Evolutionary conservation across 805 yeast genomes (phyloP), one percentile per base, ranked within the genome.

Genomic region (Candida tammaniensis): DNA sequence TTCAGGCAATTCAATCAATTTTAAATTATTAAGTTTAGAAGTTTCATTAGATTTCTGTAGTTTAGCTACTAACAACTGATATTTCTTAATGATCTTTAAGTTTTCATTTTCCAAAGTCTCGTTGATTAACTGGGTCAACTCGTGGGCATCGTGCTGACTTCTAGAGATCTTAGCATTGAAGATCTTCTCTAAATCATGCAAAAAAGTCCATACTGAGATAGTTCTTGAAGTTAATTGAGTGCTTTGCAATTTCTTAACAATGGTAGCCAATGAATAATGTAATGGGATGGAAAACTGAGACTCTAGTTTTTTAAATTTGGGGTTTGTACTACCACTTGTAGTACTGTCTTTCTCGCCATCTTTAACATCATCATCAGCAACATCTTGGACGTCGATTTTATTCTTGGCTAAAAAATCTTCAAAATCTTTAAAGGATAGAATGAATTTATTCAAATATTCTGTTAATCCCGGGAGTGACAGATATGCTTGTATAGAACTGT

Each of bases 61-160:
- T 20, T 45, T 47, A 13, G 31, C 31, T n/a, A 33, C n/a, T 16
- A 43, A 54, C 30, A 27, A 35, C 41, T 32, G 46, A 47, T 22
- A 59, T 45, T 30, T 62, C 63, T 30, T 59, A 64, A 54, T 57
- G 30, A 80, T 39, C 27, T 58, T 60, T 7, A 63, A 48, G 44
- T 74, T 69, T 52, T 91, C 97, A 35, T 70, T 71, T 32, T 82
- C 79, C 32, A 93, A 63, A 0, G 91, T 80, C 49, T 89, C 95
- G 15, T 91, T 61, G 14, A 89, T 70, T 33, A 86, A 59, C 53
- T 87, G 95, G 19, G 91, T 74, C 43, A 93, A 68, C 51, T 91
- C 98, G 49, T 93, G 97, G 0, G 98, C 96, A 61, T 91, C 98
- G 51, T 91, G 95, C 56, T 93, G 98, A 29, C 76, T 76, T 22